Evolutionary conservation across 2,329 filamentous ascomycete genomes (phyloP).

Genomic region (Colletotrichum tamarilloi): DNA sequence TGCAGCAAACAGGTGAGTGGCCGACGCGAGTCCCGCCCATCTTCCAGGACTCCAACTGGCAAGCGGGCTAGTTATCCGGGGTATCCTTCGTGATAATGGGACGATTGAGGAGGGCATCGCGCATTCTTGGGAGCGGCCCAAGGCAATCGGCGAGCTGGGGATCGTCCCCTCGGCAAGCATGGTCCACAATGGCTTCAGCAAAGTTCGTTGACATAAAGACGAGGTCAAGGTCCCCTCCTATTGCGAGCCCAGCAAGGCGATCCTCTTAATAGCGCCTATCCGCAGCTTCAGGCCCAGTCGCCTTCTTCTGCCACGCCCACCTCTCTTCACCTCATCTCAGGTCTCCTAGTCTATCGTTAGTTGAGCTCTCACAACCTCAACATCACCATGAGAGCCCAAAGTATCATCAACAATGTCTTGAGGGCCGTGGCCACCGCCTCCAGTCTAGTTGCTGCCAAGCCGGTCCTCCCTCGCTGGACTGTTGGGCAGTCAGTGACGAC

Average conservation of each 20-base stretch:
- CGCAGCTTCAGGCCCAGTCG: not conserved
- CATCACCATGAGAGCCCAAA: constrained; percentile 29
- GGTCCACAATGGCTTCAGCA: constrained; percentile 14
- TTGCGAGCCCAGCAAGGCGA: not conserved
- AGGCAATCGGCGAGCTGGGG: not conserved
- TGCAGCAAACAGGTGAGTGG: constrained; percentile 23
- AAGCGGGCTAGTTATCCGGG: constrained; percentile 3
- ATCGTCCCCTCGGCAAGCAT: constrained; percentile 8
- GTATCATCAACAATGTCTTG: constrained; percentile 16
- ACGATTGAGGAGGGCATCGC: constrained; percentile 11
- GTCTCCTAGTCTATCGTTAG: constrained; percentile 17
- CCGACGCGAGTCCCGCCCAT: constrained; percentile 1
- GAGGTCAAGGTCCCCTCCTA: constrained; percentile 9
- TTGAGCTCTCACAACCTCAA: constrained; percentile 9
- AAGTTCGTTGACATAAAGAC: constrained; percentile 34
- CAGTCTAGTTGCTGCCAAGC: constrained; percentile 1
- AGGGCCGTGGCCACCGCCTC: constrained; percentile 11
- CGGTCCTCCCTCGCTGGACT: constrained; percentile 15
- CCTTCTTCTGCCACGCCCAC: constrained; percentile 3
- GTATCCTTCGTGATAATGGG: constrained; percentile 27
- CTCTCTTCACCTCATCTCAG: constrained; percentile 4
- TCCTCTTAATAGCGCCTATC: constrained; percentile 7
- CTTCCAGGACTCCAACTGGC: constrained; percentile 12
- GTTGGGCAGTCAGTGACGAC: constrained; percentile 22
- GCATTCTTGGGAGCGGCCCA: not conserved